Base-by-base conservation (phyloP, 2,329 filamentous ascomycete species). In the Corinectria fuckeliana region DNA sequence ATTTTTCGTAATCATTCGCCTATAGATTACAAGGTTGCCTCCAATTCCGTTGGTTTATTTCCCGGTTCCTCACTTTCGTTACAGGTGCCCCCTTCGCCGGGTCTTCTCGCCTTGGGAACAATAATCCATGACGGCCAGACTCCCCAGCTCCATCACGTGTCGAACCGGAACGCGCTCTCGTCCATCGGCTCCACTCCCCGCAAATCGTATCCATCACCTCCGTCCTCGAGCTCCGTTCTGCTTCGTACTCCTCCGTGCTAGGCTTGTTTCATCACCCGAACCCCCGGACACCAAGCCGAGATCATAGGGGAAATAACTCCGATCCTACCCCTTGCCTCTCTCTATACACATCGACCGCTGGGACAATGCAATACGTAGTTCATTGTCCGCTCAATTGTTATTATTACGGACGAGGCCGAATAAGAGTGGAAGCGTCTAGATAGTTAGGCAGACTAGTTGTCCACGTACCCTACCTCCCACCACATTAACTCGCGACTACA, bases 81-180 rank as follows among this genome's bases (percentile, higher is more conserved):
- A n/a, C n/a, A n/a, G n/a, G n/a, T n/a, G n/a, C n/a, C 42, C 42
- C 42, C 32, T 23, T 14, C 23, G 30, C 44, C 38, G 16, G 38
- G 14, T 41, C 28, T 26, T 30, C 44, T 56, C 57, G 44, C 57
- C 56, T 56, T 51, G 42, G 56, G 50, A 57, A 68, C 34, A 57
- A 56, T 47, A 42, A 53, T 68, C 64, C 56, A 69, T 69, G 66
- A 68, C 66, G 66, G 58, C 44, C 39, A 60, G 52, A 60, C 45
- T 52, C 25, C 25, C 44, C 23, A 16, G n/a, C 14, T 25, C 60
- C 54, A 61, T 70, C 68, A 70, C 68, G 68, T 70, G 68, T 56
- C 55, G 57, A 66, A 41, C 53, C 64, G 62, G 65, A 67, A 66
- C 45, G 58, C 20, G n/a, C 50, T 30, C 66, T 65, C 63, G 65